Conservation (phyloP, 352 stramenopile genomes). For the Phytophthora tubulina region DNA sequence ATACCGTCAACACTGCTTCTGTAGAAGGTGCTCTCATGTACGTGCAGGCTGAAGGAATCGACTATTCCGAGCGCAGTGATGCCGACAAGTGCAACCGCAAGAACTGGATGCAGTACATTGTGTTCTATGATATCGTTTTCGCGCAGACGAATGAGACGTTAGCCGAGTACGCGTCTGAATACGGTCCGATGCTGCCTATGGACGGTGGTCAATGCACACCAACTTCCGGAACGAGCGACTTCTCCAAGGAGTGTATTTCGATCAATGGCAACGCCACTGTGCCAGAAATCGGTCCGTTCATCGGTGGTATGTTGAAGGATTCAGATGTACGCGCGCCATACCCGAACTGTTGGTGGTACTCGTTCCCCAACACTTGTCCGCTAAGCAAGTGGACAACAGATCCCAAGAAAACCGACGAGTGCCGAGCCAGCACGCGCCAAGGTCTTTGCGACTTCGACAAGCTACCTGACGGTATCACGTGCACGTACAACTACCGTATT, state of each 20-base stretch:
- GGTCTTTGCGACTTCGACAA: constrained; percentile 50
- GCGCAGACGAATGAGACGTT: constrained; percentile 56
- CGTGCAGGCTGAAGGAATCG: constrained; percentile 83
- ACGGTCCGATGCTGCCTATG: constrained; percentile 67
- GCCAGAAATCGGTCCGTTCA: constrained; percentile 43
- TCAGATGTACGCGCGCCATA: constrained; percentile 62
- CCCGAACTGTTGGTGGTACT: constrained; percentile 69
- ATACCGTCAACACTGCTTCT: constrained; percentile 80
- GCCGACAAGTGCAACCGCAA: constrained; percentile 62
- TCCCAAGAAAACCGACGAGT: constrained; percentile 50
- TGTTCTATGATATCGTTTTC: constrained; percentile 77
- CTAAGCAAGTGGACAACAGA: constrained; percentile 42
- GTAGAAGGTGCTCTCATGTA: constrained; percentile 87
- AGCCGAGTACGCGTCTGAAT: constrained; percentile 51
- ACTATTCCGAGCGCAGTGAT: constrained; percentile 41
- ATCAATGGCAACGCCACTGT: constrained; percentile 39
- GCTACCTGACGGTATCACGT: constrained; percentile 65
- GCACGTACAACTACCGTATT: constrained; percentile 69
- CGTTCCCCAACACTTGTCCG: constrained; percentile 67
- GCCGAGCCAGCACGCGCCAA: constrained; percentile 40
- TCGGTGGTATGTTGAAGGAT: constrained; percentile 50
- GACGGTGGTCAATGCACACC: constrained; percentile 64
- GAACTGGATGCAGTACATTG: constrained; percentile 75
- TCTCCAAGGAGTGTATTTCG: constrained; percentile 26
- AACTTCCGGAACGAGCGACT: constrained; percentile 23